Evolutionary conservation across 352 stramenopile genomes (phyloP).

Genomic region (Pythium volutum): DNA sequence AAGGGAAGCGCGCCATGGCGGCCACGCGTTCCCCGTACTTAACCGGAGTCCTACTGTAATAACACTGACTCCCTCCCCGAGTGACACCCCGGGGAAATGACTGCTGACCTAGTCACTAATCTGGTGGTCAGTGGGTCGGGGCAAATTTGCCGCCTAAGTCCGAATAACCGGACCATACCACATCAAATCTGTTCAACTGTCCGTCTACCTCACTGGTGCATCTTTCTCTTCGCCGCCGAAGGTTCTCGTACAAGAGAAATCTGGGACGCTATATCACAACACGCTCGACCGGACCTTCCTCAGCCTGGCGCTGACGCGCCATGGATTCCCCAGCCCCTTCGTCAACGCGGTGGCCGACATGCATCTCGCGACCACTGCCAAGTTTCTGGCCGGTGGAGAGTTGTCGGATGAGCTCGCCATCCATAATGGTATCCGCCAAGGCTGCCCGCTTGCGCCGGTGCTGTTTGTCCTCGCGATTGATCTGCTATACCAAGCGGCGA

Average conservation of each 20-base stretch:
- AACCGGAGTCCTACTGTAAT: background rate
- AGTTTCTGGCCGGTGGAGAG: background rate
- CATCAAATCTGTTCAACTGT: no score
- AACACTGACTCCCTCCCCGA: background rate
- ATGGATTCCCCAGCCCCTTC: background rate
- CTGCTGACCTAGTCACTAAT: background rate
- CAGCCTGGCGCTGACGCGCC: background rate
- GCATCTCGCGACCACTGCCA: conserved; percentile 2
- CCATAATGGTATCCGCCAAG: conserved; percentile 8
- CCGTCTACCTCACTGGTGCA: no score
- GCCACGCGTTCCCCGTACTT: background rate
- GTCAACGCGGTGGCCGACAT: background rate
- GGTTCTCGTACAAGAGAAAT: no score
- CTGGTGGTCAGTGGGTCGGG: no score
- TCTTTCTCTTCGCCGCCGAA: no score
- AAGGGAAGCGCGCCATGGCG: background rate
- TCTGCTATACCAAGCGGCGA: background rate
- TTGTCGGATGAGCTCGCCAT: background rate
- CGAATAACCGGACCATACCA: no score
- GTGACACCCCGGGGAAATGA: background rate
- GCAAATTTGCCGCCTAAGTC: no score
- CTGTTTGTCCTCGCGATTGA: conserved; percentile 1
- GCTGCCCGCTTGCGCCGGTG: background rate
- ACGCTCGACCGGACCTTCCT: conserved; percentile 2
- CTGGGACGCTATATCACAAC: no score